Base-by-base conservation (phyloP, 2,329 filamentous ascomycete species). In the Arachnopeziza araneosa region DNA sequence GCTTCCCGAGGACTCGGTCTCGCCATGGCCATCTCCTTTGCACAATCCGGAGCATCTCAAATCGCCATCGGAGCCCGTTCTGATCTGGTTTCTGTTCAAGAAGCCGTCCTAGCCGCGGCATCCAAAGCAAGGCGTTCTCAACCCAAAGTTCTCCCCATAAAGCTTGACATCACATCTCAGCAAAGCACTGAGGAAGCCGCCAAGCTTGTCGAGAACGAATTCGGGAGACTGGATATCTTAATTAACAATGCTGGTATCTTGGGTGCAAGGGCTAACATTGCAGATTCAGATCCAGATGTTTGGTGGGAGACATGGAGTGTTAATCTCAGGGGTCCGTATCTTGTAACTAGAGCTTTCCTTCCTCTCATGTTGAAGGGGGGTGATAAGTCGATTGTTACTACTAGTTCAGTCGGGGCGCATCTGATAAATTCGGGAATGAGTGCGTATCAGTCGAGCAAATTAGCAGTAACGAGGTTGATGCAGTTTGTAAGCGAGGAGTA, bases 11-110 rank as follows among this genome's bases (percentile, higher is more conserved):
- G 83, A 2, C 78, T 85, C 44, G 83, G 84, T 6, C 74, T 74
- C 2, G 76, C 78, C 17, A 81, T 78, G 2, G 83, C 82, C 1
- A 67, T 81, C n/a, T 78, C 80, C 10, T 87, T 79, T 65, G 83
- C 83, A 22, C 73, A 73, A 64, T 82, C 83, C 4, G 80, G 80
- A 4, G 79, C 78, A 30, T 75, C 78, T 0, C 69, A 72, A 26
- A 82, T 88, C 59, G 79, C 78, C 19, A 73, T 87, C 22, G 78
- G 74, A 7, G 83, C 82, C 0, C 79, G 84, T 23, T 81, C 78
- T 2, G 66, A 72, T 5, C 70, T 73, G 0, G 68, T 79, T 0
- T 60, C 62, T 6, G 55, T 65, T 21, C 70, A 69, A 21, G 49
- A 60, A 10, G 71, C 73, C 0, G 68, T 83, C 17, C 70, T 72